Evolutionary conservation across 805 yeast genomes (phyloP).

Genomic region (Naumovozyma baii): DNA sequence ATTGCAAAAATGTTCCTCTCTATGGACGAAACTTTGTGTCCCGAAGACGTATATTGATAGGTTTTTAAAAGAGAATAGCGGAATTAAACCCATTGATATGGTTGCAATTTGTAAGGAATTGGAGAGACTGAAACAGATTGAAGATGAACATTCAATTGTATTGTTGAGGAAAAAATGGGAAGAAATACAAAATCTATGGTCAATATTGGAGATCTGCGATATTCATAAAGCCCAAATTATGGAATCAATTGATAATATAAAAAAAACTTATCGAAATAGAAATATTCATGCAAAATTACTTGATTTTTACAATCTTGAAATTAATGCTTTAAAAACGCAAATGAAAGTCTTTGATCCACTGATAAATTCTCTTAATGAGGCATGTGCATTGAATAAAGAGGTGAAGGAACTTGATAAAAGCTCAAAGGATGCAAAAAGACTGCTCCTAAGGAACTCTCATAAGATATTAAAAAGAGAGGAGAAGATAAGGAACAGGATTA

Average conservation of each 20-base stretch:
- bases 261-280: no score
- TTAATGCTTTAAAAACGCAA: neutral
- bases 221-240: neutral
- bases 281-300: neutral
- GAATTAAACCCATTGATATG: neutral
- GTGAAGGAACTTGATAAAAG: neutral
- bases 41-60: neutral
- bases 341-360: neutral
- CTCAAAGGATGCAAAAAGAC: neutral
- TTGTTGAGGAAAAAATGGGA: neutral
- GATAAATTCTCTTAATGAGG: neutral
- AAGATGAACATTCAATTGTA: neutral
- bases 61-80: no score
- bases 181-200: neutral
- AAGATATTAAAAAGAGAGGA: neutral
- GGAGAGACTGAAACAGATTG: neutral
- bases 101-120: neutral
- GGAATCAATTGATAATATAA: neutral
- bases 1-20: neutral
- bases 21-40: neutral
- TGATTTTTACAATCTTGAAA: neutral
- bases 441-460: neutral
- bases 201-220: neutral
- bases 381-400: neutral
- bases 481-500: neutral